Conservation (phyloP, 495 filamentous ascomycete genomes). For the Parachaetomium inaequale region DNA sequence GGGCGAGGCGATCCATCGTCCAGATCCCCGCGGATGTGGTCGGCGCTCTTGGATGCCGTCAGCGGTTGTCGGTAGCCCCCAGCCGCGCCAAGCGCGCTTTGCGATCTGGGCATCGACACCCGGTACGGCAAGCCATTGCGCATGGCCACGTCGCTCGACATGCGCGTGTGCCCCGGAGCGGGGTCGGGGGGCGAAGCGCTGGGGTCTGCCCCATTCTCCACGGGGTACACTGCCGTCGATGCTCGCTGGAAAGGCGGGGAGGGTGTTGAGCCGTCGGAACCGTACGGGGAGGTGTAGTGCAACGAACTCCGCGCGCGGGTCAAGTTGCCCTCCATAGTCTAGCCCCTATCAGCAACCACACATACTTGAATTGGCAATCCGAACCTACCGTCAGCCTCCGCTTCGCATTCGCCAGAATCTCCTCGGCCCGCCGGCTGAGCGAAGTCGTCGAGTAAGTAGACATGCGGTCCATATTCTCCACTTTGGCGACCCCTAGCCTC, state of each 20-base stretch:
- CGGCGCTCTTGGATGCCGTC: constrained; percentile 37
- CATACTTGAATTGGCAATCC: not conserved
- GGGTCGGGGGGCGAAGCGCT: constrained; percentile 17
- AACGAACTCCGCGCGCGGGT: constrained; percentile 73
- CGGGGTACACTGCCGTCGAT: constrained; percentile 30
- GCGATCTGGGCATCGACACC: constrained; percentile 39
- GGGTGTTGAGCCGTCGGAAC: constrained; percentile 47
- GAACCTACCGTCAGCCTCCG: constrained; percentile 73
- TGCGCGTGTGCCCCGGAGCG: constrained; percentile 36
- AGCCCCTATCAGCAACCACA: constrained; percentile 9
- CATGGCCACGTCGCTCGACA: constrained; percentile 45
- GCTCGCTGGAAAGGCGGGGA: constrained; percentile 41
- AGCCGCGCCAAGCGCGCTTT: constrained; percentile 48
- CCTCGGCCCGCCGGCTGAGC: constrained; percentile 76
- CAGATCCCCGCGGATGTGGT: constrained; percentile 30
- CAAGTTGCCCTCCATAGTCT: constrained; percentile 93
- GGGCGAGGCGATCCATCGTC: constrained; percentile 23
- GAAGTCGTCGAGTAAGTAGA: constrained; percentile 62
- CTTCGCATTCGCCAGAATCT: constrained; percentile 89
- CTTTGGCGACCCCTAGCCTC: constrained; percentile 25
- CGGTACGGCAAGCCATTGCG: constrained; percentile 36
- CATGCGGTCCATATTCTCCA: constrained; percentile 32
- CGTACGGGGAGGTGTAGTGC: constrained; percentile 55
- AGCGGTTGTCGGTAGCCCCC: constrained; percentile 48
- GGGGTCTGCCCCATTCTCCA: constrained; percentile 19